A percentile compares a stretch with the other conserved stretches of the same genome.
These are phyloP conservation scores for Arthrinium phaeospermum DNA, from an alignment of 2,329 filamentous ascomycete species.

Conservation along the genomic window DNA sequence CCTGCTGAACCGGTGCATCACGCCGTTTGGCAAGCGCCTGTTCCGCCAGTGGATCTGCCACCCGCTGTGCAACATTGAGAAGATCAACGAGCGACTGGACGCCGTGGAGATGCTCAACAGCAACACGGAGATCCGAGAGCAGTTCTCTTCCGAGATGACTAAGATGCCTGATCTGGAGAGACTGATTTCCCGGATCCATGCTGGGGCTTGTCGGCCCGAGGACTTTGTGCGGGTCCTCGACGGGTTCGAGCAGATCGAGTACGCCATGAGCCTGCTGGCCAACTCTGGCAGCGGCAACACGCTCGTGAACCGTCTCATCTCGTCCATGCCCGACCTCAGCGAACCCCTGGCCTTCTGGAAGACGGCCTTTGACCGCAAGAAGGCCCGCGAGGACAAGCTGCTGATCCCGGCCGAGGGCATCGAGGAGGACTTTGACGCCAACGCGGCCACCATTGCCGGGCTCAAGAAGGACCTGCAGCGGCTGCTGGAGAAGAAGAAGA, in stretches of 20 bases:
- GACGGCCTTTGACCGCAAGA: slow-evolving; percentile 83
- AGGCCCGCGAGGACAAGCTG: slow-evolving; percentile 79
- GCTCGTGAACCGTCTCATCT: slow-evolving; percentile 82
- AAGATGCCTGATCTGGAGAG: slow-evolving; percentile 95
- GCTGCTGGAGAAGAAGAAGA: slow-evolving; percentile 73
- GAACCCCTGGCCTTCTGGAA: slow-evolving; percentile 84
- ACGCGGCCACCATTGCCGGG: slow-evolving; percentile 75
- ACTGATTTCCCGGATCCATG: slow-evolving; percentile 92
- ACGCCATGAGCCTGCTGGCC: slow-evolving; percentile 82
- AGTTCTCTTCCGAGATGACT: slow-evolving; percentile 85
- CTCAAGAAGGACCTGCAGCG: slow-evolving; percentile 76
- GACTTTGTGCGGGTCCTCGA: slow-evolving; percentile 95
- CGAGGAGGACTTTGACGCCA: slow-evolving; percentile 90
- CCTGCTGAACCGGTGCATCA: slow-evolving; percentile 91
- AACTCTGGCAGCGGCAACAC: slow-evolving; percentile 79
- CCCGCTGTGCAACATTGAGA: slow-evolving; percentile 82
- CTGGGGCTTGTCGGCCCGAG: slow-evolving; percentile 84
- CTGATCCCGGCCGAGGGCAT: slow-evolving; percentile 86
- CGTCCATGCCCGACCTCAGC: slow-evolving; percentile 83
- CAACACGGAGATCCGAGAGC: slow-evolving; percentile 79
- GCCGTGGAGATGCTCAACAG: slow-evolving; percentile 92
- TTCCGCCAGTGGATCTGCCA: slow-evolving; percentile 98
- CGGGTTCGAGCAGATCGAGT: slow-evolving; percentile 97
- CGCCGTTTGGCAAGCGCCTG: slow-evolving; percentile 94
- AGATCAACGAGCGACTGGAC: slow-evolving; percentile 90